Evolutionary conservation across 441 rosid genomes (phyloP).

Genomic region (Rhodomyrtus psidioides): DNA sequence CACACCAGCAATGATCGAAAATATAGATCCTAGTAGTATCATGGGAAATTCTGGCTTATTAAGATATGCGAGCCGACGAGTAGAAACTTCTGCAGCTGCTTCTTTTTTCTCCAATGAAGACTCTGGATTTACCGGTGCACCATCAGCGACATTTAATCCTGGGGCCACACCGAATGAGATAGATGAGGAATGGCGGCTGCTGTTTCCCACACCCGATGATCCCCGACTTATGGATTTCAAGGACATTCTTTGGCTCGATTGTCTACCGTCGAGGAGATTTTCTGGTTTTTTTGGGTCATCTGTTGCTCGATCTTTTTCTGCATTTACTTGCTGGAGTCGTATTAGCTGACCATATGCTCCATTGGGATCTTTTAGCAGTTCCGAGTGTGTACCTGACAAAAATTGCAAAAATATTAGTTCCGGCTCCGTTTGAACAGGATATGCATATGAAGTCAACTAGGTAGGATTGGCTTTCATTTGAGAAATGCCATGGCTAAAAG

Average conservation of each 20-base stretch:
- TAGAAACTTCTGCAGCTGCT: neutral
- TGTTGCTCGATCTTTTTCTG: neutral
- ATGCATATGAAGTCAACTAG: neutral
- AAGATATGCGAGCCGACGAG: neutral
- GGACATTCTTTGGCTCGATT: slow-evolving; percentile 4
- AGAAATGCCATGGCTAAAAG: neutral
- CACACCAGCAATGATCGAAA: neutral
- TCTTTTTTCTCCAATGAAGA: neutral
- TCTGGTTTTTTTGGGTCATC: neutral
- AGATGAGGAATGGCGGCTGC: slow-evolving; percentile 13
- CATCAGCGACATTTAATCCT: neutral
- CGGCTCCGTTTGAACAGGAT: neutral
- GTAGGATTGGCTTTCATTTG: neutral
- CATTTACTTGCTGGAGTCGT: neutral
- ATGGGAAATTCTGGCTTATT: slow-evolving; percentile 5
- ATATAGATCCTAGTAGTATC: neutral
- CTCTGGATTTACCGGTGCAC: neutral
- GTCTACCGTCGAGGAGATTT: neutral
- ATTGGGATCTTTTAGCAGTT: slow-evolving; percentile 4
- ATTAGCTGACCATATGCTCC: slow-evolving; percentile 10
- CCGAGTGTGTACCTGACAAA: slow-evolving; percentile 1
- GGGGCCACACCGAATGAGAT: slow-evolving; percentile 3
- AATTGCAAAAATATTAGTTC: neutral
- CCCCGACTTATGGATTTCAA: neutral
- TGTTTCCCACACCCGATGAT: slow-evolving; percentile 7